These are phyloP conservation scores for Suillus plorans DNA, from an alignment of 768 basidiomycete species.

Conservation along the genomic window DNA sequence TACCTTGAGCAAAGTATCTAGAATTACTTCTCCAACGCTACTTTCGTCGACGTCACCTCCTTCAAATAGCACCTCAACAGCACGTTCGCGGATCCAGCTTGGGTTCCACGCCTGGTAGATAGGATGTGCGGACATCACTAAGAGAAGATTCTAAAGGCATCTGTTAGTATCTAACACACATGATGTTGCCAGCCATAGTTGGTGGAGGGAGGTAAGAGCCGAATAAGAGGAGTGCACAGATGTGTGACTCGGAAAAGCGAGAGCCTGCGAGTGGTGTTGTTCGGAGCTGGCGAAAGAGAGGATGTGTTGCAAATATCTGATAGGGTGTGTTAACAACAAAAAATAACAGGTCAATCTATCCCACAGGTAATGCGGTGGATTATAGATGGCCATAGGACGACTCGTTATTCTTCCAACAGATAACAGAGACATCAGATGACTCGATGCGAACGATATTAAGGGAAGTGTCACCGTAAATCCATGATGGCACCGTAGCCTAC, in stretches of 20 bases:
- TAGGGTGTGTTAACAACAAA: conserved; percentile 4
- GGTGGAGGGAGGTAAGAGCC: conserved; percentile 86
- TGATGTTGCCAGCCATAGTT: conserved; percentile 60
- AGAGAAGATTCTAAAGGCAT: conserved; percentile 47
- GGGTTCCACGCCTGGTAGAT: conserved; percentile 66
- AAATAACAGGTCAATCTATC: conserved; percentile 28
- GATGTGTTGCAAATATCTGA: conserved; percentile 88
- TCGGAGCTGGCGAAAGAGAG: conserved; percentile 77
- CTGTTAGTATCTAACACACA: conserved; percentile 64
- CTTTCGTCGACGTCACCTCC: conserved; percentile 86
- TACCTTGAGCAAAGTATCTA: conserved; percentile 79
- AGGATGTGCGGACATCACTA: conserved; percentile 33
- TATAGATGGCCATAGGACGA: conserved; percentile 89
- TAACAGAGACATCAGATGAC: conserved; percentile 76
- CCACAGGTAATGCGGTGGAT: conserved; percentile 82
- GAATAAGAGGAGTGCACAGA: conserved; percentile 79
- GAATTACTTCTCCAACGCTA: conserved; percentile 77
- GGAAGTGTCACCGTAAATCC: conserved; percentile 43
- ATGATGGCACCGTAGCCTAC: conserved; percentile 38
- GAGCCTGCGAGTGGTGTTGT: conserved; percentile 89
- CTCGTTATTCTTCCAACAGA: conserved; percentile 90
- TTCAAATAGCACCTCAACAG: conserved; percentile 88
- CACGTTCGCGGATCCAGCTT: conserved; percentile 96
- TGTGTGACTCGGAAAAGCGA: conserved; percentile 66
- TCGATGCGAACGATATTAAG: conserved; percentile 89